Evolutionary conservation across 1,284 basidiomycete species (phyloP).

Genomic region (Farysia itapuensis): DNA sequence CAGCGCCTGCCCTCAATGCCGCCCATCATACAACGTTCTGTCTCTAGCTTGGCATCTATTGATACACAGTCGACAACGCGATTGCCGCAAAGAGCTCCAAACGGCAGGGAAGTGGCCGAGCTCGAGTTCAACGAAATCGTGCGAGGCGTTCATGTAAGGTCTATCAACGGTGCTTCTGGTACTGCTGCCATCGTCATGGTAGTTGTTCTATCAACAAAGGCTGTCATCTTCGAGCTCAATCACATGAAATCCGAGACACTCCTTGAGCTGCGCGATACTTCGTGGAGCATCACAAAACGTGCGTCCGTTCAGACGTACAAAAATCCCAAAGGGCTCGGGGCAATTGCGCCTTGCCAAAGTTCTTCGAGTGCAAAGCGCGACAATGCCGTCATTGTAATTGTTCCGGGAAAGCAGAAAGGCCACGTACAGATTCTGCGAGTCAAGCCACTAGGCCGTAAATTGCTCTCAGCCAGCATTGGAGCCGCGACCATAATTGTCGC

Average conservation of each 20-base stretch:
- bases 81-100: background rate
- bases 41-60: background rate
- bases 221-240: constrained; percentile 37
- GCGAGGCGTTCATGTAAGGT: constrained; percentile 32
- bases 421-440: constrained; percentile 46
- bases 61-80: background rate
- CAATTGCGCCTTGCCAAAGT: constrained; percentile 4
- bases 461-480: constrained; percentile 1
- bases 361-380: background rate
- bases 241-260: background rate
- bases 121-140: constrained; percentile 51
- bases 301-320: constrained; percentile 28
- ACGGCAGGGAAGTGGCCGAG: constrained; percentile 31
- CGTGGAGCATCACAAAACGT: constrained; percentile 34
- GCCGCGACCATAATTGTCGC: constrained; percentile 49
- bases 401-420: constrained; percentile 47
- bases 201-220: constrained; percentile 36
- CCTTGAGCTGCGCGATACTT: background rate
- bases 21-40: background rate
- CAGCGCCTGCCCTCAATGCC: background rate
- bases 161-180: constrained; percentile 6
- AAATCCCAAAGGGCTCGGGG: constrained; percentile 25
- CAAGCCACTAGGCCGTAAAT: background rate
- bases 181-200: constrained; percentile 20
- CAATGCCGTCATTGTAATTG: constrained; percentile 20